These are phyloP conservation scores for Chlorella sp. DNA, from an alignment of 139 green algal genomes.

Conservation along the genomic window DNA sequence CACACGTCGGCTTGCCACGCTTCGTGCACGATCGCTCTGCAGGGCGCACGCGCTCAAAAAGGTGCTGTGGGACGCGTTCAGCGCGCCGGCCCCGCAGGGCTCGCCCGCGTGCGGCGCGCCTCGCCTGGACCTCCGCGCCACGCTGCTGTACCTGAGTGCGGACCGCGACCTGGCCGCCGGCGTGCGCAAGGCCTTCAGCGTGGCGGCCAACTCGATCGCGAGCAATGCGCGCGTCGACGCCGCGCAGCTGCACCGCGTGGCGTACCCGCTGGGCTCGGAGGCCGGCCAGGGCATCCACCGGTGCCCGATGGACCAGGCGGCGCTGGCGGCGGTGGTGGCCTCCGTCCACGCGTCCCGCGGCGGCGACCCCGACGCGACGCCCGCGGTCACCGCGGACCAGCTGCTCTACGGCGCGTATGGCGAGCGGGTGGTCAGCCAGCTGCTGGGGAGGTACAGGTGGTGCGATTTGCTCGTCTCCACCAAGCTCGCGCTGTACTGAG, in stretches of 20 bases:
- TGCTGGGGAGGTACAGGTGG: constrained; percentile 42
- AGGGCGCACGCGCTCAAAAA: constrained; percentile 26
- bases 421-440: constrained; percentile 36
- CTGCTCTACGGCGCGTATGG: constrained; percentile 43
- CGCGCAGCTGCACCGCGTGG: constrained; percentile 21
- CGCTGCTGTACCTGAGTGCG: constrained; percentile 47
- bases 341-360: neutral
- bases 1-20: too few species aligned
- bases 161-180: constrained; percentile 42
- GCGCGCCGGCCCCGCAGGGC: neutral
- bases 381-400: constrained; percentile 35
- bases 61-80: constrained; percentile 45
- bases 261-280: constrained; percentile 36
- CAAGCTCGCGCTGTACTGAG: neutral
- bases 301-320: constrained; percentile 20
- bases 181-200: constrained; percentile 45
- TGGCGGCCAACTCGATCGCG: constrained; percentile 11
- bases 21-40: too few species aligned
- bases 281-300: constrained; percentile 15
- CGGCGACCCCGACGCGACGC: neutral
- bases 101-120: neutral
- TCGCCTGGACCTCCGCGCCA: constrained; percentile 19
- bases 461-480: constrained; percentile 31
- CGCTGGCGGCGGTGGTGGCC: constrained; percentile 16
- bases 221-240: neutral